A percentile compares a stretch with the other conserved stretches of the same genome.
These are phyloP conservation scores for Auxenochlorella pyrenoidosa DNA, from an alignment of 139 green algal genomes.

Conservation along the genomic window DNA sequence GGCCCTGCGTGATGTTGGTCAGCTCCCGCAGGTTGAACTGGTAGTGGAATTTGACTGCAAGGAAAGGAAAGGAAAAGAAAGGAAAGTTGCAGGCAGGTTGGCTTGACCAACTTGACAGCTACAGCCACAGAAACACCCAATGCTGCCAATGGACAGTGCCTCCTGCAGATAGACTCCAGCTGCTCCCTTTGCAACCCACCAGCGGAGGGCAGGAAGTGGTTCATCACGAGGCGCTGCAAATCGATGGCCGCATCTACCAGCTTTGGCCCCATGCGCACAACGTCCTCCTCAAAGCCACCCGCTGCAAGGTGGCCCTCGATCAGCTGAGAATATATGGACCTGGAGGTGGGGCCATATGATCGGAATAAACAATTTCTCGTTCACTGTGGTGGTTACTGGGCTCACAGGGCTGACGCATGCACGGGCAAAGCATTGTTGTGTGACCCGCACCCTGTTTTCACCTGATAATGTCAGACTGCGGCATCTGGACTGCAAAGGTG, in stretches of 20 bases:
- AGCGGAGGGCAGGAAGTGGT: slow-evolving; percentile 85
- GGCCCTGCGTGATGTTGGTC: slow-evolving; percentile 79
- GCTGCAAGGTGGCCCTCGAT: slow-evolving; percentile 71
- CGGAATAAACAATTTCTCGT: no score
- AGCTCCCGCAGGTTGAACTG: slow-evolving; percentile 94
- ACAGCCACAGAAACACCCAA: no score
- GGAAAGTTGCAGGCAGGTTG: no score
- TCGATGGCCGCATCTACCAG: slow-evolving; percentile 91
- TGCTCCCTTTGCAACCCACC: neutral
- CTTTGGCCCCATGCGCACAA: slow-evolving; percentile 60
- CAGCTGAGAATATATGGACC: slow-evolving; percentile 59
- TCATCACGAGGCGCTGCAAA: slow-evolving; percentile 84
- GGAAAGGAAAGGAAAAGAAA: no score
- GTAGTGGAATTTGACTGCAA: slow-evolving; percentile 92
- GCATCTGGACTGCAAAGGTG: slow-evolving; percentile 89
- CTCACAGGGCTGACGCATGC: no score
- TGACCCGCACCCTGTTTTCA: neutral
- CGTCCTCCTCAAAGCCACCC: slow-evolving; percentile 69
- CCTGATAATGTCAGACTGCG: slow-evolving; percentile 72
- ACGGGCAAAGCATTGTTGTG: neutral
- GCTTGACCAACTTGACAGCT: no score
- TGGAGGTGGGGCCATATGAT: no score
- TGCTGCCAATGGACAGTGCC: no score
- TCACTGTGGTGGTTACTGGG: no score
- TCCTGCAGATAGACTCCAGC: no score